A percentile compares a stretch with the other conserved stretches of the same genome.
These are phyloP conservation scores for Protostelium mycophagum DNA, from an alignment of 78 protist genomes.

Conservation along the genomic window DNA sequence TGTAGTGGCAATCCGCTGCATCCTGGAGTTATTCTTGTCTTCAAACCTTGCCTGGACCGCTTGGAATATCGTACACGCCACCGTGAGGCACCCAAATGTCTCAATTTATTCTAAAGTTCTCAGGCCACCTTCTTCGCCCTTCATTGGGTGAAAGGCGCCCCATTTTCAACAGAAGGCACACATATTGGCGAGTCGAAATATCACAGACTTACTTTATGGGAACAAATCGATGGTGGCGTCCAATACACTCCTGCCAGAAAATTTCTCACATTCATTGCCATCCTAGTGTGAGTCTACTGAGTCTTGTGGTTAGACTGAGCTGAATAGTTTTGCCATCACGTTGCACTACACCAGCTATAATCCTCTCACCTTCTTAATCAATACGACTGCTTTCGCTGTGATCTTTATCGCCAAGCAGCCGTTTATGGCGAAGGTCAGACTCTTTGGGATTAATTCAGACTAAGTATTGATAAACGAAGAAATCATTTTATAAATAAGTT, in stretches of 20 bases:
- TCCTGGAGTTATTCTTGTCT: not conserved
- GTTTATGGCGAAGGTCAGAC: not conserved
- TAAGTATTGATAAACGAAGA: too few species aligned
- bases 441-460: not conserved
- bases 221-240: conserved; percentile 75
- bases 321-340: not conserved
- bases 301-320: not conserved
- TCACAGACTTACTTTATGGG: conserved; percentile 77
- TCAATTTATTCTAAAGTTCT: too few species aligned
- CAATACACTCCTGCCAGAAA: conserved; percentile 77
- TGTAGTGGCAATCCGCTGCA: not conserved
- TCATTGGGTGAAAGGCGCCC: conserved; percentile 73
- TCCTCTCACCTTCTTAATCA: not conserved
- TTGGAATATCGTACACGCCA: not conserved
- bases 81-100: not conserved
- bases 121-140: conserved; percentile 50
- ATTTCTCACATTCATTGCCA: conserved; percentile 72
- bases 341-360: not conserved
- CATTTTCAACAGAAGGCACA: conserved; percentile 31
- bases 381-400: not conserved
- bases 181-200: conserved; percentile 27
- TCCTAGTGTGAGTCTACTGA: conserved; percentile 58
- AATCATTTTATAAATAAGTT: too few species aligned
- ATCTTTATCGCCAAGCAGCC: not conserved
- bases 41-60: not conserved